Base-by-base conservation (phyloP, 2,329 filamentous ascomycete species). In the Curvularia eragrostidis region DNA sequence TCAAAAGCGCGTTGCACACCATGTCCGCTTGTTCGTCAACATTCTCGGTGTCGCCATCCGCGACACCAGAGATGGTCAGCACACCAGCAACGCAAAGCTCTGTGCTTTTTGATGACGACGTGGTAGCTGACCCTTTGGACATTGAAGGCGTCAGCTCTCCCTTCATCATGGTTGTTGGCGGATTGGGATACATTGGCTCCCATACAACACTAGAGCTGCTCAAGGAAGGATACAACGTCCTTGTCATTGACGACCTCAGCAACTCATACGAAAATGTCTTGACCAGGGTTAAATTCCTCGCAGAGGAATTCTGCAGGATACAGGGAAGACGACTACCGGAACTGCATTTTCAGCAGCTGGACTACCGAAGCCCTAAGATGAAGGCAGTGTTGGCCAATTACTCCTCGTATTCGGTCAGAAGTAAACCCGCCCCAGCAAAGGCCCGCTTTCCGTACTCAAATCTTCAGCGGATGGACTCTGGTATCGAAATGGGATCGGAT, bases 101-200 rank as follows among this genome's bases (percentile, higher is more conserved):
- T 24, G 70, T 79, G 26, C 67, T 82, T 44, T 82, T 82, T 62
- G 79, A 82, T 78, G 79, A 82, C 77, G 77, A 79, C 64, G 71
- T 78, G 42, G 64, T 77, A 5, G 75, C 77, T 21, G 78, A 80
- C 51, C 70, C 81, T 56, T 67, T 81, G 47, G 74, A 75, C 52
- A 75, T 78, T 59, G 68, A 74, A 39, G 73, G 73, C 32, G 61
- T 70, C 19, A 59, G 60, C 26, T 72, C 80, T 48, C 71, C 75
- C 32, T 80, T 81, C 63, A 81, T 79, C 44, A 76, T 85, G 65
- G 83, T 85, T 26, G 81, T 83, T 36, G 83, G 83, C 19, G 83
- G 83, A 9, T 78, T 84, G 13, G 83, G 83, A 6, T 85, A 83
- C 69, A 85, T 85, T 52, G 84, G 84, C 26, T 85, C 82, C 2